Evolutionary conservation across 257 asterid genomes (phyloP).

Genomic region (Solanum peruvianum): DNA sequence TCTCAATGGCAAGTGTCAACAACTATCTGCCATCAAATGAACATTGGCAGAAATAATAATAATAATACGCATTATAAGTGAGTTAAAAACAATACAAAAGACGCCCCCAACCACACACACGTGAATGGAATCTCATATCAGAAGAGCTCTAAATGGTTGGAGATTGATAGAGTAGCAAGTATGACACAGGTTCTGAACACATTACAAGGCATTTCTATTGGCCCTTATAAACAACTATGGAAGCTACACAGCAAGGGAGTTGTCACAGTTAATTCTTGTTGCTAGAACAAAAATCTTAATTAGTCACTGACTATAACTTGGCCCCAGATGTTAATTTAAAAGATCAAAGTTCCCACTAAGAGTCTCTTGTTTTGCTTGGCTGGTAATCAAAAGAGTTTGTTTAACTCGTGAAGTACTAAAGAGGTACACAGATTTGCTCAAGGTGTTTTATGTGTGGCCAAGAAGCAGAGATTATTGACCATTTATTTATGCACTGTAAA

Average conservation of each 20-base stretch:
- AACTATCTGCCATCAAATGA: background rate
- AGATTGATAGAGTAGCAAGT: background rate
- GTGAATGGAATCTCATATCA: background rate
- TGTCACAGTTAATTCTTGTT: background rate
- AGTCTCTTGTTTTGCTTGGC: background rate
- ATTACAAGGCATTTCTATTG: background rate
- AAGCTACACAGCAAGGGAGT: background rate
- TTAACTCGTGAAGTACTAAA: background rate
- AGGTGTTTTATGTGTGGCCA: background rate
- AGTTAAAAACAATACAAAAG: background rate
- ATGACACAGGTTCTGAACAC: background rate
- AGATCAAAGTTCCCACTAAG: background rate
- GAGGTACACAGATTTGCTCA: background rate
- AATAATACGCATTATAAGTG: background rate
- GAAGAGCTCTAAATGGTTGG: background rate
- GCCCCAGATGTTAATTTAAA: background rate
- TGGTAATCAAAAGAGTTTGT: background rate
- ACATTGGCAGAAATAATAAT: background rate
- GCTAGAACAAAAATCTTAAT: background rate
- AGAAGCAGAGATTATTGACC: background rate
- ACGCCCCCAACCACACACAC: background rate
- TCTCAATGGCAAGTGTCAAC: background rate
- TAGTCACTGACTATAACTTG: background rate
- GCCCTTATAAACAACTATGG: background rate
- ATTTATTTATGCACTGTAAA: background rate